Percentiles rank a stretch among this genome's conserved stretches.
Evolutionary conservation across 148 eudicot genomes (phyloP).

Genomic region (Rhododendron mucronatum): DNA sequence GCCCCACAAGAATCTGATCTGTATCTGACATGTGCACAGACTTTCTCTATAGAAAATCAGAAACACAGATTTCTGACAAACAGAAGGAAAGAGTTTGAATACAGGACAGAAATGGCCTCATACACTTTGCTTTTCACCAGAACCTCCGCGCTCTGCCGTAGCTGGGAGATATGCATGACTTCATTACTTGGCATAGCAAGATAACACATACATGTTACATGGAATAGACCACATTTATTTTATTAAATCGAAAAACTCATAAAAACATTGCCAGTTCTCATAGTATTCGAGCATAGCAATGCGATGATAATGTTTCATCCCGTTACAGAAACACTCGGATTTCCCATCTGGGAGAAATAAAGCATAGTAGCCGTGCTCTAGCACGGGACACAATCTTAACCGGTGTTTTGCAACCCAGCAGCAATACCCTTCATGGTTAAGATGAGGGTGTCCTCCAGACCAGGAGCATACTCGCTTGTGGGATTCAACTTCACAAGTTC

Average conservation of each 20-base stretch:
- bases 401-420: conserved; percentile 96
- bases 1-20: background rate
- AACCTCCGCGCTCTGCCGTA: background rate
- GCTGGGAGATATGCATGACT: background rate
- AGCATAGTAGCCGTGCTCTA: background rate
- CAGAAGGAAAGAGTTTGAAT: background rate
- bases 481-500: conserved; percentile 86
- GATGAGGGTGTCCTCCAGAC: conserved; percentile 95
- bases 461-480: conserved; percentile 91
- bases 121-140: background rate
- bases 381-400: conserved; percentile 27
- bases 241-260: background rate
- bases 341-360: background rate
- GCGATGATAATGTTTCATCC: background rate
- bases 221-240: background rate
- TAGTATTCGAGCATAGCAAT: background rate
- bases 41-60: background rate
- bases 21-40: background rate
- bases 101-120: background rate
- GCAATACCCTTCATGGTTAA: conserved; percentile 99
- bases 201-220: background rate
- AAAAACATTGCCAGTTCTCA: background rate
- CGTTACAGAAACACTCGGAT: background rate
- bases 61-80: background rate
- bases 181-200: background rate